These are phyloP conservation scores for Citrullus amarus DNA, from an alignment of 306 rosid species.

Conservation along the genomic window DNA sequence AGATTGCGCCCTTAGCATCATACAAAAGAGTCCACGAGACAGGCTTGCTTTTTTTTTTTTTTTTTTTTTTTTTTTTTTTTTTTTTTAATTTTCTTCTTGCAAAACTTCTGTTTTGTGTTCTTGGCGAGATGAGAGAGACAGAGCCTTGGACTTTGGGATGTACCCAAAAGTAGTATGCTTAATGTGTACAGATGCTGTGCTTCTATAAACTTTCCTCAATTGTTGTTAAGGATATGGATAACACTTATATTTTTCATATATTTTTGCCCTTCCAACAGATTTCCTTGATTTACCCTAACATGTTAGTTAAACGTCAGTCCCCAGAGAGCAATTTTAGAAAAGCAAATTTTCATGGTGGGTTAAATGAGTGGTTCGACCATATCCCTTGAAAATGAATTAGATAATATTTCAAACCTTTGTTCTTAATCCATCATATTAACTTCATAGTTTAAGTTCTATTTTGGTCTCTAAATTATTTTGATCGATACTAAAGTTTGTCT, in stretches of 20 bases:
- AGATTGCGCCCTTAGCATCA: background rate
- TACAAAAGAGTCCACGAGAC: background rate
- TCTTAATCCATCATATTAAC: background rate
- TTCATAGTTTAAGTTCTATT: background rate
- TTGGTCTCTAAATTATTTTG: background rate
- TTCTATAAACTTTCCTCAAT: constrained; percentile 4
- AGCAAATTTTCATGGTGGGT: background rate
- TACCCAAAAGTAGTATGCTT: background rate
- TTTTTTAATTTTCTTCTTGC: too few species aligned
- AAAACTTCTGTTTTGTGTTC: constrained; percentile 3
- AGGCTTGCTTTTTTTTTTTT: background rate
- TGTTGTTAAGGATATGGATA: background rate
- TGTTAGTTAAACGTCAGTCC: background rate
- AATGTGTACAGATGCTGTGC: constrained; percentile 8
- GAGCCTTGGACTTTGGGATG: background rate
- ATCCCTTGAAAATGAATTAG: background rate
- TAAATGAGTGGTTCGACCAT: background rate
- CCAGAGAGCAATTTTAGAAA: background rate
- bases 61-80: background rate
- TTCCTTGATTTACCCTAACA: background rate
- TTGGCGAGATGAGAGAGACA: background rate
- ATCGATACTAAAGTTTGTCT: background rate
- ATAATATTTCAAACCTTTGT: background rate
- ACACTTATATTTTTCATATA: background rate
- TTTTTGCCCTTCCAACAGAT: background rate